Conservation (phyloP, 257 asterid species). For the Capsicum pubescens region DNA sequence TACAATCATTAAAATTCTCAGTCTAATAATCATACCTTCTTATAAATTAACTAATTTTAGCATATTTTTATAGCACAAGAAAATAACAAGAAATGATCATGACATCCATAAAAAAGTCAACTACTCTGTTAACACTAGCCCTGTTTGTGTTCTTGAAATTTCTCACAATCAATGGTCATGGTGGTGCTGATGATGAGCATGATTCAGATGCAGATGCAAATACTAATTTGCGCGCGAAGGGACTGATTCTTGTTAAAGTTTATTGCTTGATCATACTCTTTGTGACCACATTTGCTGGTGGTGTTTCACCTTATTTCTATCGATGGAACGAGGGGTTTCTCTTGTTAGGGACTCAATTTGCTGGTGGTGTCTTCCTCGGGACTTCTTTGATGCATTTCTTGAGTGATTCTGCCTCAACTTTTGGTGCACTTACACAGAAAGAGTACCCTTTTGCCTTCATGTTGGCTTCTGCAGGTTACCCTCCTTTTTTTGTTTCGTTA, state of each 20-base stretch:
- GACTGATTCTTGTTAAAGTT: constrained; percentile 66
- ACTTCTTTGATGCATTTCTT: constrained; percentile 86
- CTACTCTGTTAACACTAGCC: constrained; percentile 42
- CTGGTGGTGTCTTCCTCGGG: constrained; percentile 90
- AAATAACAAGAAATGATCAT: constrained; percentile 25
- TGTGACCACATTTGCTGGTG: constrained; percentile 68
- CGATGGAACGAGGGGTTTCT: constrained; percentile 85
- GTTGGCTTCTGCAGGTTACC: constrained; percentile 74
- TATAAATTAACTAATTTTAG: neutral
- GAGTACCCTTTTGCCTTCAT: constrained; percentile 77
- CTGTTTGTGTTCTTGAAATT: constrained; percentile 46
- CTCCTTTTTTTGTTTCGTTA: neutral
- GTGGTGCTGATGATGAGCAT: constrained; percentile 45
- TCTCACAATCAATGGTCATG: constrained; percentile 49
- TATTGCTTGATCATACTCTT: constrained; percentile 77
- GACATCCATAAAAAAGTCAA: constrained; percentile 52
- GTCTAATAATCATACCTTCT: neutral
- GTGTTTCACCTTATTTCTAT: constrained; percentile 77
- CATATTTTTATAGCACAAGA: neutral
- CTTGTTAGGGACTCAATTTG: constrained; percentile 80
- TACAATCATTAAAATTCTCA: neutral
- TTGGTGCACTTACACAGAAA: constrained; percentile 51
- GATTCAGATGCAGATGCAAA: neutral
- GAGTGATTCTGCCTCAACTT: constrained; percentile 64
- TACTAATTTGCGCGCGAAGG: constrained; percentile 41